Percentiles rank a stretch among this genome's conserved stretches.
These are phyloP conservation scores for Lolium multiflorum DNA, from an alignment of 176 grass and related monocot species.

Conservation along the genomic window DNA sequence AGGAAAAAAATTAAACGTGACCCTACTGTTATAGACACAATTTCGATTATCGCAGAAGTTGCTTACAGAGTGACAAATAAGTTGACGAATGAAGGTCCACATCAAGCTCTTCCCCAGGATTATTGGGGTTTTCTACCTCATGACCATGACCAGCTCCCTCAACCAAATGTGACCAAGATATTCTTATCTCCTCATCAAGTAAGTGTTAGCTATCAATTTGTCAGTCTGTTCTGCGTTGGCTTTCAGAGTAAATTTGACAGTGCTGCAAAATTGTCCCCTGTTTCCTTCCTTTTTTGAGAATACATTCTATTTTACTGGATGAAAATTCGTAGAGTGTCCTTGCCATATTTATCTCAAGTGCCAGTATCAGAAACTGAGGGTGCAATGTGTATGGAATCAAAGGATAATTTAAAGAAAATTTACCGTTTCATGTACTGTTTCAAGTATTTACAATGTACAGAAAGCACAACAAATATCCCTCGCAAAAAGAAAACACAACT, in stretches of 20 bases:
- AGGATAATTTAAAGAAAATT: background rate
- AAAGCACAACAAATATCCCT: constrained; percentile 25
- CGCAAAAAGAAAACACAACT: constrained; percentile 13
- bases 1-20: constrained; percentile 38
- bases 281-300: constrained; percentile 16
- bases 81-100: too few species aligned
- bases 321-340: background rate
- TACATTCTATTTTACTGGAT: constrained; percentile 28
- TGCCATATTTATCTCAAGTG: background rate
- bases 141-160: constrained; percentile 40
- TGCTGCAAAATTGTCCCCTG: background rate
- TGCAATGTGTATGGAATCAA: constrained; percentile 6
- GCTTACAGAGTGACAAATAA: constrained; percentile 42
- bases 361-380: constrained; percentile 13
- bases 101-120: constrained; percentile 56
- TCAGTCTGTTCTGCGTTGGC: constrained; percentile 15
- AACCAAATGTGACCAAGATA: constrained; percentile 60
- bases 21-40: constrained; percentile 53
- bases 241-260: constrained; percentile 15
- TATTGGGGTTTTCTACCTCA: constrained; percentile 90
- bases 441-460: constrained; percentile 12
- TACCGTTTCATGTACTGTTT: background rate
- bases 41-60: constrained; percentile 76
- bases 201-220: constrained; percentile 53
- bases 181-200: constrained; percentile 85